Conservation (phyloP, 1,284 basidiomycete genomes). For the Ganoderma lucidum region DNA sequence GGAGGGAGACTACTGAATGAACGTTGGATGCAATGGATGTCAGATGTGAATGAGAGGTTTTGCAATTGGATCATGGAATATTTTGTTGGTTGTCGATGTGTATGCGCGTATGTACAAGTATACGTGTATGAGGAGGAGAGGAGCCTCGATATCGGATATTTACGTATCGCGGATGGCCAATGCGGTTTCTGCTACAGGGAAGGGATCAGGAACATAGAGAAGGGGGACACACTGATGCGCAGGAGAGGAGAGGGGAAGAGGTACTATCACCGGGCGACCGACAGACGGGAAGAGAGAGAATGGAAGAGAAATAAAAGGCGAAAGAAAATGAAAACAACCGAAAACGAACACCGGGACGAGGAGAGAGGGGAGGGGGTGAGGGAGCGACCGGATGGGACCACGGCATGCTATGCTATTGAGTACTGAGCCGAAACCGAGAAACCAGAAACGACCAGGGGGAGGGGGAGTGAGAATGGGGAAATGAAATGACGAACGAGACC, state of each 20-base stretch:
- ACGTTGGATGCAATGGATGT: background rate
- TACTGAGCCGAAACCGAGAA: no score
- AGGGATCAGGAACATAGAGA: background rate
- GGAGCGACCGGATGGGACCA: conserved; percentile 1
- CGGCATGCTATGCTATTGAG: background rate
- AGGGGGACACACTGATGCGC: background rate
- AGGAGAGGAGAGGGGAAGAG: background rate
- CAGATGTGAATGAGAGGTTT: background rate
- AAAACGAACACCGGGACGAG: background rate
- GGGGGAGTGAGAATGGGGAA: background rate
- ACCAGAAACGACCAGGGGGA: background rate
- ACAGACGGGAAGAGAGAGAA: background rate
- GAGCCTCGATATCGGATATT: background rate
- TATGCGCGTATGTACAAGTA: conserved; percentile 4
- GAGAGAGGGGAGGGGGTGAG: background rate
- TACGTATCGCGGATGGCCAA: background rate
- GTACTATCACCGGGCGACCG: background rate
- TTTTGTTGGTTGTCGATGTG: conserved; percentile 3
- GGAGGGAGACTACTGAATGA: background rate
- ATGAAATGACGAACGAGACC: background rate
- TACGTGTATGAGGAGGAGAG: background rate
- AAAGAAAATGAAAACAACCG: background rate
- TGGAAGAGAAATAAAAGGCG: background rate
- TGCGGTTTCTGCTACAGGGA: conserved; percentile 5
- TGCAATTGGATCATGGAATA: background rate